Conservation (phyloP, 257 asterid genomes). For the Solanum lycopersicoides region DNA sequence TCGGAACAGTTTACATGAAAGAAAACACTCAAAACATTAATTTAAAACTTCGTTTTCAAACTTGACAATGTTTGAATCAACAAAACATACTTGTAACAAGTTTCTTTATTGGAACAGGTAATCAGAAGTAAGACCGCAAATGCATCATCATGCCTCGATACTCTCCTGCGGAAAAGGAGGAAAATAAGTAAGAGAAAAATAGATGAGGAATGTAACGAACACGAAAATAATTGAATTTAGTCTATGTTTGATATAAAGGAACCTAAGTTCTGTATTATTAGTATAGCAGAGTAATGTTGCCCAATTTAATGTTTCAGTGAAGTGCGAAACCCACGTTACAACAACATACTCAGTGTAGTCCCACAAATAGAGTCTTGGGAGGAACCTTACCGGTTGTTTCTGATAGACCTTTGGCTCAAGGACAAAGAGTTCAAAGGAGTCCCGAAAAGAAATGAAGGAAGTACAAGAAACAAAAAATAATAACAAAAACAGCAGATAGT, state of each 20-base stretch:
- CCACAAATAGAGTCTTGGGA: background rate
- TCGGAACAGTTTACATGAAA: background rate
- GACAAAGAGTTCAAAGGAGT: background rate
- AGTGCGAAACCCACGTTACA: background rate
- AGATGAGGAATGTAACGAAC: background rate
- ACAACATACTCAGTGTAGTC: background rate
- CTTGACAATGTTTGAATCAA: background rate
- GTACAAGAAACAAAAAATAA: background rate
- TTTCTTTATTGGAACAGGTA: background rate
- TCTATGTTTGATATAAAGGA: background rate
- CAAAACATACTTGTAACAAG: no score
- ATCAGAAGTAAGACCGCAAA: background rate
- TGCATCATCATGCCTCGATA: background rate
- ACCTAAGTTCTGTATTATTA: background rate
- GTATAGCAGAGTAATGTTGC: background rate
- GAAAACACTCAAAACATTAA: background rate
- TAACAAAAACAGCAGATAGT: no score
- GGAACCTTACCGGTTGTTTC: background rate
- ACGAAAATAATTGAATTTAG: background rate
- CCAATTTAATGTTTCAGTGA: background rate
- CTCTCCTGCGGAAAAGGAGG: background rate
- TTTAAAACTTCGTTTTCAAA: background rate
- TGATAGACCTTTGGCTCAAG: background rate
- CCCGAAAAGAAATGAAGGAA: background rate
- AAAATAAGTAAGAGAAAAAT: background rate